Evolutionary conservation across 805 yeast species (phyloP).

Genomic region (Kodamaea restingae): DNA sequence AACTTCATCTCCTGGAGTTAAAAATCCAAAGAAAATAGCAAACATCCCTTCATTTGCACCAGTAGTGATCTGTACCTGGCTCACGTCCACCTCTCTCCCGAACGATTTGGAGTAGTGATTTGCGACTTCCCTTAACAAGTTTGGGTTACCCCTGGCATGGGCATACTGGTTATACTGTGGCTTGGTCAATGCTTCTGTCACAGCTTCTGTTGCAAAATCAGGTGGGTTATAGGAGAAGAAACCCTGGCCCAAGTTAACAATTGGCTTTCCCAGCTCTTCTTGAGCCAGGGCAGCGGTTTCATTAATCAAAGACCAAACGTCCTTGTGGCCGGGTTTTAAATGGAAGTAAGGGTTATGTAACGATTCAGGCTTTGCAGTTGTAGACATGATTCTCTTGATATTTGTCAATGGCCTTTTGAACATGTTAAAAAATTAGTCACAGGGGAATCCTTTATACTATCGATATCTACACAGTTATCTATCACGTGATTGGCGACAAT

Average conservation of each 20-base stretch:
- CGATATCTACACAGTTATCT: constrained; percentile 2
- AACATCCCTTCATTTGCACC: constrained; percentile 98
- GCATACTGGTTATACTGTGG: constrained; percentile 89
- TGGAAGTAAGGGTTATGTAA: constrained; percentile 62
- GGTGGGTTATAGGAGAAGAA: constrained; percentile 97
- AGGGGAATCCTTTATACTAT: neutral
- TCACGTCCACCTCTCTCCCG: constrained; percentile 50
- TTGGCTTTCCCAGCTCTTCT: constrained; percentile 62
- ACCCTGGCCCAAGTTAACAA: constrained; percentile 93
- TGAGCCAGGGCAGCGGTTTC: constrained; percentile 90
- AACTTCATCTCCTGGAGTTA: constrained; percentile 88
- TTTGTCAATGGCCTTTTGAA: neutral
- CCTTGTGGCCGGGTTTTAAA: constrained; percentile 63
- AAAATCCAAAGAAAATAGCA: constrained; percentile 76
- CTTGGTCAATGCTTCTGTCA: constrained; percentile 64
- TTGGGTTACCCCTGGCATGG: constrained; percentile 82
- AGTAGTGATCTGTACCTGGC: constrained; percentile 78
- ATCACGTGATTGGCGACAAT: constrained; percentile 5
- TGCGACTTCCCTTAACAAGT: constrained; percentile 65
- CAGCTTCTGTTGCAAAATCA: constrained; percentile 82
- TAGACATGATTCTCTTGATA: constrained; percentile 9
- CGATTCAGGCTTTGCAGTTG: constrained; percentile 15
- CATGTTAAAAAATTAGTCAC: neutral
- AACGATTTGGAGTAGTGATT: constrained; percentile 67
- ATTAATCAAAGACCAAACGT: constrained; percentile 92